Evolutionary conservation across 2,329 filamentous ascomycete species (phyloP), one percentile per base, ranked within the genome.

Genomic region (Pseudopyrenochaeta lycopersici): DNA sequence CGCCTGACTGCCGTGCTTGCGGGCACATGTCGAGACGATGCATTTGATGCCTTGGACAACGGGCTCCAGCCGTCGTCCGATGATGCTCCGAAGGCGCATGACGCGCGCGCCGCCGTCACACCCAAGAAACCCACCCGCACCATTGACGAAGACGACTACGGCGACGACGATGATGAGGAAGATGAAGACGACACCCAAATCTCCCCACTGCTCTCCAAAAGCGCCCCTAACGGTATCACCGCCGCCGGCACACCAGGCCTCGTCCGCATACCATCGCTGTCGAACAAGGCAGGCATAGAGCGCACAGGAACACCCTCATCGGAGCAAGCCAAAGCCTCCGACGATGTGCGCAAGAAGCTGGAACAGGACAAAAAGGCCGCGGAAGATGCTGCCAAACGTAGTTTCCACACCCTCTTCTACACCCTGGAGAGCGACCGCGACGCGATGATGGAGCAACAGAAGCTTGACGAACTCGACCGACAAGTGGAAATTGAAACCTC

Each of bases 401-500:
- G 90, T 77, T 98, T 97, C 76, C 90, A 97, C 72, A 96, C 92
- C 9, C 84, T 97, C 62, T 96, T 98, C 76, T 94, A 97, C 76
- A 97, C 95, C 1, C 83, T 98, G 29, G 95, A 99, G 76, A 95
- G 94, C 73, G 95, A 99, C 73, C 87, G 91, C 49, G 92, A 94
- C 67, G 95, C 95, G 43, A 98, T 99, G 95, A 79, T 98, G 52
- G 95, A 99, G 76, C 95, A 99, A 77, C 92, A 98, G 76, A 92
- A 94, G 75, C 84, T 99, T 21, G 95, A 99, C 71, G 95, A 98
- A 75, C 92, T 96, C 1, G 95, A 99, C 75, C 90, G 96, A 73
- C 92, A 96, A 74, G 89, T 98, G 9, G 94, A 98, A 75, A 93
- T 93, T 12, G 95, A 99, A 77, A 95, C 97, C 83, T 92, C 93